Percentiles rank a stretch among this genome's conserved stretches.
phyloP scores from a whole-genome alignment of 1,139 yeast genomes.

The Pichia sp. region DNA sequence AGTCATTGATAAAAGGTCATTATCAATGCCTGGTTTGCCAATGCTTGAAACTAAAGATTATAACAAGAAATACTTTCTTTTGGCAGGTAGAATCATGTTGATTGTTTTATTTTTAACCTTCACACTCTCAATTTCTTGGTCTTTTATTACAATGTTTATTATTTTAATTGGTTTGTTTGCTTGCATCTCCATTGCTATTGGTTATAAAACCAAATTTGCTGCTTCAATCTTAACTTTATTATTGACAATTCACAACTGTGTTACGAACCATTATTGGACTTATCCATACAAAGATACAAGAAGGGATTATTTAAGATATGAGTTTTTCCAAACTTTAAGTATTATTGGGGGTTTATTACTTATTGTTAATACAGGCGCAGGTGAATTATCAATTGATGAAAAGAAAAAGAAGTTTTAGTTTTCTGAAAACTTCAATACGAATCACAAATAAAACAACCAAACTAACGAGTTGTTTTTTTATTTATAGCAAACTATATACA shows the following conservation, averaged over 20 bases:
- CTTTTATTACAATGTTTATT: constrained; percentile 56
- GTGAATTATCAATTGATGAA: constrained; percentile 87
- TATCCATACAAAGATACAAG: constrained; percentile 63
- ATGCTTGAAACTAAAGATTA: constrained; percentile 70
- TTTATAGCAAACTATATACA: constrained; percentile 2
- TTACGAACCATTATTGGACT: constrained; percentile 87
- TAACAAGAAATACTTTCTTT: constrained; percentile 72
- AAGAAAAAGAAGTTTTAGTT: constrained; percentile 85
- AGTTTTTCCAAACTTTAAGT: constrained; percentile 88
- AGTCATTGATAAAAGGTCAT: constrained; percentile 66
- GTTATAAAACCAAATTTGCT: constrained; percentile 87
- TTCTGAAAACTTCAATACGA: neutral
- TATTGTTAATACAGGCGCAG: constrained; percentile 95
- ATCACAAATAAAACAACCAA: neutral
- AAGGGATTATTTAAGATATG: constrained; percentile 88
- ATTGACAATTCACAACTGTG: constrained; percentile 67
- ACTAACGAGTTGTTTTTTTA: too few relatives aligned
- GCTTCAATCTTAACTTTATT: constrained; percentile 74
- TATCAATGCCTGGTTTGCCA: constrained; percentile 85
- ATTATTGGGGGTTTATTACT: constrained; percentile 90
- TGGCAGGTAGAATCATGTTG: constrained; percentile 84
- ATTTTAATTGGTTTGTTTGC: constrained; percentile 65
- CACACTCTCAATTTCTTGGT: constrained; percentile 72
- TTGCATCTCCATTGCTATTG: constrained; percentile 79
- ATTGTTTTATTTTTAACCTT: constrained; percentile 83